These are phyloP conservation scores for Fusarium staphyleae DNA, from an alignment of 2,329 filamentous ascomycete species.

Conservation along the genomic window DNA sequence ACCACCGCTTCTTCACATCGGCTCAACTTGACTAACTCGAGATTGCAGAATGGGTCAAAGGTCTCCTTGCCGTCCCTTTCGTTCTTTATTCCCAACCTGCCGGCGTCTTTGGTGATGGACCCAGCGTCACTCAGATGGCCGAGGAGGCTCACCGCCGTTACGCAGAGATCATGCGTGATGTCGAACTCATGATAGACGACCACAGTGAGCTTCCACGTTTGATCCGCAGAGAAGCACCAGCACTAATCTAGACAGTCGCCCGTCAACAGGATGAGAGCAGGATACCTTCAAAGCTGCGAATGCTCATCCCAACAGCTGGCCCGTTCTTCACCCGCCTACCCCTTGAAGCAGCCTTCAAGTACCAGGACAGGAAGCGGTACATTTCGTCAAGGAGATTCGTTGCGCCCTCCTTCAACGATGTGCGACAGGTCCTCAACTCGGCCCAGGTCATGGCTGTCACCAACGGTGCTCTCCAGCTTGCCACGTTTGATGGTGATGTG, in stretches of 20 bases:
- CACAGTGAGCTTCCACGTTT: slow-evolving; percentile 67
- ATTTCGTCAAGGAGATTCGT: slow-evolving; percentile 94
- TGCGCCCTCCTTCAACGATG: slow-evolving; percentile 95
- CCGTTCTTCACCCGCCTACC: slow-evolving; percentile 90
- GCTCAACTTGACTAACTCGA: slow-evolving; percentile 6
- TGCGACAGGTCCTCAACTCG: slow-evolving; percentile 91
- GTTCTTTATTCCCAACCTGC: slow-evolving; percentile 96
- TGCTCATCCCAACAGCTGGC: slow-evolving; percentile 90
- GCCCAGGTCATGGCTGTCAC: slow-evolving; percentile 94
- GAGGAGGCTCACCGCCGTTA: slow-evolving; percentile 85
- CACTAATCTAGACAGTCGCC: slow-evolving; percentile 60
- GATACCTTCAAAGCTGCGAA: slow-evolving; percentile 86
- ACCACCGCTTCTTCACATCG: not conserved
- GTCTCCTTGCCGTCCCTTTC: slow-evolving; percentile 91
- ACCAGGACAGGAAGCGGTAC: slow-evolving; percentile 83
- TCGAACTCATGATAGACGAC: slow-evolving; percentile 89
- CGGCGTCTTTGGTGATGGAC: slow-evolving; percentile 77
- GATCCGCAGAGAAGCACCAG: too few species aligned
- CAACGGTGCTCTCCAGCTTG: slow-evolving; percentile 76
- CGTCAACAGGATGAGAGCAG: slow-evolving; percentile 71
- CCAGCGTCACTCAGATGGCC: slow-evolving; percentile 74
- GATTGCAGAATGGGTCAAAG: slow-evolving; percentile 93
- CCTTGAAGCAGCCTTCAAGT: slow-evolving; percentile 88
- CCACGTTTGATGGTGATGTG: slow-evolving; percentile 97
- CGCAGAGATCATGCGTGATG: slow-evolving; percentile 92